Evolutionary conservation across 1,139 yeast genomes (phyloP), one percentile per base, ranked within the genome.

Genomic region (Tardiomyces depauwii): DNA sequence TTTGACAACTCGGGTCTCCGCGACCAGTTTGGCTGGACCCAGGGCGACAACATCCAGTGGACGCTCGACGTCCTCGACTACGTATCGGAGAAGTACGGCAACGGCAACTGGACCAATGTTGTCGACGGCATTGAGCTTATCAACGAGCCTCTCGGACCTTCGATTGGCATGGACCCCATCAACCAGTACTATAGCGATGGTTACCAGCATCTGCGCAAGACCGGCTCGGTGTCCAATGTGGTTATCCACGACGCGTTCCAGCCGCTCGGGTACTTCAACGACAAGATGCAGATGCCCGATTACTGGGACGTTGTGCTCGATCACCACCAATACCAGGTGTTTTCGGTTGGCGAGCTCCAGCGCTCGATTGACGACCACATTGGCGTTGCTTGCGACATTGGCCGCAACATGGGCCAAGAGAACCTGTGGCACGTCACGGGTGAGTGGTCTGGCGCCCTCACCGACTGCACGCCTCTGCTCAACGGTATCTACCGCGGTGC

Each of bases 1-100:
- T 89, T 89, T 62, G 98, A 91, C 64, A 89, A 89, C 68, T 86
- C 96, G 11, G 98, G 98, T 18, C 68, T 77, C 51, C 75, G 96
- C 57, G 96, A 85, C 58, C 48, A 49, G 18, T 43, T 39, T 7
- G 18, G 38, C 33, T 82, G 80, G 63, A 60, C 68, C 25, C 56
- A 56, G 18, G 67, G 70, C 21, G 72, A 68, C 41, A 78, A 82
- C 57, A 65, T 71, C 41, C 66, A 74, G 44, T 55, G 74, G 32
- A 78, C 91, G 13, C 63, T 76, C 47, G 67, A 71, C 42, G 80
- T 77, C 1, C 45, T 74, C 32, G 49, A 60, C 23, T 52, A 59
- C 43, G 61, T 80, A 43, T 65, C 74, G 49, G 65, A 73, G 40
- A 81, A 80, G 59, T 89, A 88, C 65, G 93, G 88, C 32, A 71